Conservation (phyloP, 1,284 basidiomycete species). For the Wallemia ichthyophaga region DNA sequence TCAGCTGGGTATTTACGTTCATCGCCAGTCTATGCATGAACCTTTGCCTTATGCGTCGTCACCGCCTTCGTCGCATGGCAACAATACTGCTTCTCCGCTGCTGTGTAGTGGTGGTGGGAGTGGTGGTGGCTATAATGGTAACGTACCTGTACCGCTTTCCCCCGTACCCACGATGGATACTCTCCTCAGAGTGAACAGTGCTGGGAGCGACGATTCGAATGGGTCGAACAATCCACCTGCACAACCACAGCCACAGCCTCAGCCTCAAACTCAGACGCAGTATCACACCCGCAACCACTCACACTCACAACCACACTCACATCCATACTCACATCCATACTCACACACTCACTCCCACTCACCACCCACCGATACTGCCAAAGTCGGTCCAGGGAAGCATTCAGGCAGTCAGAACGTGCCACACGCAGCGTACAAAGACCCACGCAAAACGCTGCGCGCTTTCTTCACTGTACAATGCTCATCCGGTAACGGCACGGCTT, state of each 20-base stretch:
- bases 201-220: background rate
- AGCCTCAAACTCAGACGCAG: too few relatives aligned
- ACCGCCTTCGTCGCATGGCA: background rate
- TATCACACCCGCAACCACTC: too few relatives aligned
- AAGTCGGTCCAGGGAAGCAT: background rate
- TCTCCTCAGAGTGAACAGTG: background rate
- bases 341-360: too few relatives aligned
- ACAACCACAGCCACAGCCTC: too few relatives aligned
- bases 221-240: background rate
- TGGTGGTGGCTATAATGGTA: background rate
- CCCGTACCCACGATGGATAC: background rate
- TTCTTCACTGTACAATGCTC: background rate
- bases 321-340: too few relatives aligned
- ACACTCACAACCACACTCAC: too few relatives aligned
- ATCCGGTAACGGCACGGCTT: background rate
- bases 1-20: background rate
- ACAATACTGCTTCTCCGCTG: background rate
- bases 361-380: background rate
- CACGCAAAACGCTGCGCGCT: background rate
- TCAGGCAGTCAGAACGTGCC: background rate
- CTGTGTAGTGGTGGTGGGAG: too few relatives aligned
- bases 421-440: background rate
- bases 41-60: background rate
- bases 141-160: background rate
- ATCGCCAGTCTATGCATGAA: background rate